A percentile compares a stretch with the other conserved stretches of the same genome.
Conservation (phyloP, 768 basidiomycete genomes). For the Vararia minispora region DNA sequence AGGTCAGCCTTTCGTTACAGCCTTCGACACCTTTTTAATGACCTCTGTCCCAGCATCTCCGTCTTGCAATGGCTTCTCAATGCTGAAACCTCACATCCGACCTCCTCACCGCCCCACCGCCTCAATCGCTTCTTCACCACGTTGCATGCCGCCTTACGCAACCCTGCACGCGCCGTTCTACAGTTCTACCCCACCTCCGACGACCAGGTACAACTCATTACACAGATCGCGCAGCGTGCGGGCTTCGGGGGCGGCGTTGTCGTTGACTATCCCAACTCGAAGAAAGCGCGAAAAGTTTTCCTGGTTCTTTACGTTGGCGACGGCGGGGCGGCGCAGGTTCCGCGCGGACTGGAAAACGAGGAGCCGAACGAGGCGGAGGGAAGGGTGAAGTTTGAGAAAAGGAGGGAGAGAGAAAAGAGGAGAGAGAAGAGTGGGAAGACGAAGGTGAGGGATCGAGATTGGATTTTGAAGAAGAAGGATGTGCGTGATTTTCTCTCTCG, state of each 20-base stretch:
- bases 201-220: slow-evolving; percentile 94
- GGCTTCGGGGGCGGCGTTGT: slow-evolving; percentile 96
- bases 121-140: slow-evolving; percentile 88
- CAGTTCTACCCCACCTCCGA: slow-evolving; percentile 98
- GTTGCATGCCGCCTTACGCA: slow-evolving; percentile 74
- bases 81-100: slow-evolving; percentile 85
- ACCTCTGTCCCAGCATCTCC: slow-evolving; percentile 57
- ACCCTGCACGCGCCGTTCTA: slow-evolving; percentile 76
- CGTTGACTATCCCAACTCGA: slow-evolving; percentile 95
- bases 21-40: neutral
- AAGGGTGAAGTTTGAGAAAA: slow-evolving; percentile 62
- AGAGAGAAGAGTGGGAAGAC: slow-evolving; percentile 56
- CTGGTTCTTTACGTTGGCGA: slow-evolving; percentile 86
- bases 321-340: slow-evolving; percentile 56
- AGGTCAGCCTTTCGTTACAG: slow-evolving; percentile 37
- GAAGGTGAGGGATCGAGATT: slow-evolving; percentile 75
- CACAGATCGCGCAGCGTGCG: slow-evolving; percentile 82
- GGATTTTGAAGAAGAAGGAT: slow-evolving; percentile 97
- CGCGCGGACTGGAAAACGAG: slow-evolving; percentile 66
- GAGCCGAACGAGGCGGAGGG: slow-evolving; percentile 36
- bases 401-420: slow-evolving; percentile 55
- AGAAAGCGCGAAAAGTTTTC: slow-evolving; percentile 92
- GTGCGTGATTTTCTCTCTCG: slow-evolving; percentile 28
- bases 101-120: slow-evolving; percentile 81
- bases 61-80: slow-evolving; percentile 99